Evolutionary conservation across 495 filamentous ascomycete species (phyloP).

Genomic region (Neurospora africana): DNA sequence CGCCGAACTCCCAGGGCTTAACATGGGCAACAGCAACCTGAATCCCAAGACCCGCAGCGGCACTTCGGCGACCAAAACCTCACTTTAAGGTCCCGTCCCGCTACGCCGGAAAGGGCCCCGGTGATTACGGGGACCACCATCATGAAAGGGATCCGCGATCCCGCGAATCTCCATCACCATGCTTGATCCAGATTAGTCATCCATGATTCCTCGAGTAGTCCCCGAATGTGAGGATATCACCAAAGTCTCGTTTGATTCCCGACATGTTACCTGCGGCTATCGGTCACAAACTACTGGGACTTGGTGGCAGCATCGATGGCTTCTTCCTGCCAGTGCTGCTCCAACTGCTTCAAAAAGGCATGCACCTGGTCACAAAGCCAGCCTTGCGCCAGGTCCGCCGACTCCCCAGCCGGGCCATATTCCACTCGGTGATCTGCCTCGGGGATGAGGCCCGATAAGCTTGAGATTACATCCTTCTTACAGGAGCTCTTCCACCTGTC

Average conservation of each 20-base stretch:
- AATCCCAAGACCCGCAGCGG: not conserved
- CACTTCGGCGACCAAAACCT: not conserved
- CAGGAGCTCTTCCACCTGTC: conserved; percentile 44
- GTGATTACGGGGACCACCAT: not conserved
- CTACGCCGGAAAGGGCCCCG: not conserved
- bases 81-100: not conserved
- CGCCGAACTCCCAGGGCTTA: not conserved
- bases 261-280: not conserved
- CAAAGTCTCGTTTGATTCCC: not conserved
- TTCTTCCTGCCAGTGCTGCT: not conserved
- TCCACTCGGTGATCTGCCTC: conserved; percentile 34
- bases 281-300: not conserved
- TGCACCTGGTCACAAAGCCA: conserved; percentile 30
- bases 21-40: not conserved
- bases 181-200: not conserved
- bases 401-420: conserved; percentile 5
- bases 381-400: conserved; percentile 14
- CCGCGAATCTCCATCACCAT: not conserved
- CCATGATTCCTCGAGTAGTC: not conserved
- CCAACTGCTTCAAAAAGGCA: conserved; percentile 22
- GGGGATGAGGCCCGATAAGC: conserved; percentile 31
- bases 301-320: not conserved
- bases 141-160: not conserved
- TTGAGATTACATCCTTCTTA: conserved; percentile 26
- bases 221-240: not conserved